Evolutionary conservation across 2,329 filamentous ascomycete species (phyloP), one percentile per base, ranked within the genome.

Genomic region (Fusarium dimerum): DNA sequence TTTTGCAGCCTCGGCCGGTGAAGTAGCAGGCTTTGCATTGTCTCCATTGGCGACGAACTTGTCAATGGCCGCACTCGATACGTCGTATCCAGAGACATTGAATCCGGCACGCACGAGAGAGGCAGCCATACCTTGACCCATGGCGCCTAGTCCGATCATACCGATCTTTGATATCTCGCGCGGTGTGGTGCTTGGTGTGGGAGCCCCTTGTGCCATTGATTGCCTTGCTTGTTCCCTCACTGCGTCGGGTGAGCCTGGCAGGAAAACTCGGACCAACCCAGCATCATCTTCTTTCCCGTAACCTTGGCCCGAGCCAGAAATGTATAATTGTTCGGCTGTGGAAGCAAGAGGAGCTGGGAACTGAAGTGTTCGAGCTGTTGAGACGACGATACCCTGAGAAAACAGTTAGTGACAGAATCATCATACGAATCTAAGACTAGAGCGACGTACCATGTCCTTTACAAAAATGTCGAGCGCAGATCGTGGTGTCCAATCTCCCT

Each of bases 81-180:
- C 55, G 51, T 74, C 71, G 50, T 68, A 74, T 8, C 67, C 70
- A 3, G 62, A 62, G 2, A 74, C 69, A 2, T 56, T 34, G 40
- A 68, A 72, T 3, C 69, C 67, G 3, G 67, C 64, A 7, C 64
- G 61, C 1, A 73, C 45, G 8, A 73, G 63, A 2, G 70, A 71
- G 1, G 63, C 50, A 1, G 71, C 71, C 66, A 74, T 74, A 26
- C 71, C 70, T 30, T 68, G 65, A 6, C 71, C 71, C 71, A 74
- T 74, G 1, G 71, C 71, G 1, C 71, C 71, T 9, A 74, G 52
- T 1, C 71, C 71, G 17, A 73, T 66, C 50, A 73, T 66, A 12
- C 66, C 71, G 26, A 73, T 54, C 26, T 66, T 74, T 15, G 58
- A 56, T 20, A 69, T 62, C 11, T 61, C 58, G 9, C 60, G 18